These are phyloP conservation scores for Debaryomyces nepalensis DNA, from an alignment of 1,139 yeast species.

Conservation along the genomic window DNA sequence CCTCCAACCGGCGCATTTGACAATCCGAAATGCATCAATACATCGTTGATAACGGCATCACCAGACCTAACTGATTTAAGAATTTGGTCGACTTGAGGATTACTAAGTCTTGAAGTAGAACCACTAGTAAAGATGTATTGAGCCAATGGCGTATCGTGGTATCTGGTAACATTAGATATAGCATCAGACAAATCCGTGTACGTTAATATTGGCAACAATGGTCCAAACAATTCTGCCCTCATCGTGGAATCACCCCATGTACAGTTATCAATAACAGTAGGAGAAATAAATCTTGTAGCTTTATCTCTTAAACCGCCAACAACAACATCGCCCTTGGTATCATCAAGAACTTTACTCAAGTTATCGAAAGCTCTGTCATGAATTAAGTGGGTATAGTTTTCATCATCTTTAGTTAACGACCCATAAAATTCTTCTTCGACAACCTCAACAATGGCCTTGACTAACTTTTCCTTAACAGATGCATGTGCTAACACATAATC, in stretches of 20 bases:
- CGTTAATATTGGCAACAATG: conserved; percentile 74
- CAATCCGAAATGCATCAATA: conserved; percentile 72
- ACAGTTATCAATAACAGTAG: conserved; percentile 71
- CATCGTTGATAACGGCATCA: conserved; percentile 71
- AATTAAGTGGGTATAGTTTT: conserved; percentile 63
- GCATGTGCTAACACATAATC: conserved; percentile 78
- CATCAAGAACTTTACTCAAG: conserved; percentile 48
- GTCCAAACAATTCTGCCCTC: conserved; percentile 84
- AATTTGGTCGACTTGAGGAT: conserved; percentile 56
- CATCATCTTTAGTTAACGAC: conserved; percentile 32
- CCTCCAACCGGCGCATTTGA: conserved; percentile 91
- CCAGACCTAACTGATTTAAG: conserved; percentile 71
- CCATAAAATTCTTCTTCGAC: conserved; percentile 54
- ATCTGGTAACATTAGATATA: conserved; percentile 48
- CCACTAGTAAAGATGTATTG: conserved; percentile 70
- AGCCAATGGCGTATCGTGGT: conserved; percentile 89
- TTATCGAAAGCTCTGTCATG: conserved; percentile 62
- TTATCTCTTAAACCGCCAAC: conserved; percentile 59
- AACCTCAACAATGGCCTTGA: conserved; percentile 46
- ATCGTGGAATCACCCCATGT: conserved; percentile 70
- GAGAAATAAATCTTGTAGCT: conserved; percentile 60
- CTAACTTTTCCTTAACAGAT: conserved; percentile 54
- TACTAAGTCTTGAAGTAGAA: conserved; percentile 35
- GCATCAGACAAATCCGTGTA: conserved; percentile 55
- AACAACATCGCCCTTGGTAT: conserved; percentile 62